Conservation (phyloP, 139 green algal genomes). For the Coelastrella sp. region DNA sequence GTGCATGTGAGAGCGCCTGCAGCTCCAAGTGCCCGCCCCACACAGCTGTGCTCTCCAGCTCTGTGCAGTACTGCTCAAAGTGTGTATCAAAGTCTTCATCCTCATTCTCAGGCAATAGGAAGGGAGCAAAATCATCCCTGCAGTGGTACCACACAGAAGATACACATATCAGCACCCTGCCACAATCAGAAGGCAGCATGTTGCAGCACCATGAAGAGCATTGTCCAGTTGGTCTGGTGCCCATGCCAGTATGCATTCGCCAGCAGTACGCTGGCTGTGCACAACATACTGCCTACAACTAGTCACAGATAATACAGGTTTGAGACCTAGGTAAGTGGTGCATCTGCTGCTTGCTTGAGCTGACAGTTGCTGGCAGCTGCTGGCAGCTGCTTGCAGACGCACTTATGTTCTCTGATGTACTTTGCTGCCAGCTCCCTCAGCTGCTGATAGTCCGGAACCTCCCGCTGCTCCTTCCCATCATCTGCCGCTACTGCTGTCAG, state of each 20-base stretch:
- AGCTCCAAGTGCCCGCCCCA: constrained; percentile 97
- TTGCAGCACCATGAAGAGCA: too few relatives aligned
- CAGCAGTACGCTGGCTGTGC: too few relatives aligned
- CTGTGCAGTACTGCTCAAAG: constrained; percentile 82
- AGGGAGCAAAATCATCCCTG: constrained; percentile 62
- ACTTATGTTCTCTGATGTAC: constrained; percentile 82
- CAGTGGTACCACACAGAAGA: background rate
- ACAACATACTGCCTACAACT: too few relatives aligned
- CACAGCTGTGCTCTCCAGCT: constrained; percentile 80
- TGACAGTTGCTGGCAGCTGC: too few relatives aligned
- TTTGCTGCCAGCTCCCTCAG: constrained; percentile 77
- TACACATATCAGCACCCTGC: too few relatives aligned
- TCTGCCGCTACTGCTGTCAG: constrained; percentile 55
- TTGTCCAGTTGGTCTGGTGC: too few relatives aligned
- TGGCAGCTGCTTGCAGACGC: background rate
- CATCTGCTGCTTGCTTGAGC: background rate
- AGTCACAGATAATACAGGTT: too few relatives aligned
- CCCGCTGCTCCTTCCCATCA: background rate
- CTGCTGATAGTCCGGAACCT: constrained; percentile 53
- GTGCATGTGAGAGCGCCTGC: constrained; percentile 72
- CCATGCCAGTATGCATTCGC: too few relatives aligned
- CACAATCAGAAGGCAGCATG: background rate
- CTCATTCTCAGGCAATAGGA: constrained; percentile 66
- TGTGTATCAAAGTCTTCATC: constrained; percentile 48
- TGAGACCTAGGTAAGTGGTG: too few relatives aligned